A percentile compares a stretch with the other conserved stretches of the same genome.
phyloP scores from a whole-genome alignment of 2,329 filamentous ascomycete species.

The Fusarium redolens region DNA sequence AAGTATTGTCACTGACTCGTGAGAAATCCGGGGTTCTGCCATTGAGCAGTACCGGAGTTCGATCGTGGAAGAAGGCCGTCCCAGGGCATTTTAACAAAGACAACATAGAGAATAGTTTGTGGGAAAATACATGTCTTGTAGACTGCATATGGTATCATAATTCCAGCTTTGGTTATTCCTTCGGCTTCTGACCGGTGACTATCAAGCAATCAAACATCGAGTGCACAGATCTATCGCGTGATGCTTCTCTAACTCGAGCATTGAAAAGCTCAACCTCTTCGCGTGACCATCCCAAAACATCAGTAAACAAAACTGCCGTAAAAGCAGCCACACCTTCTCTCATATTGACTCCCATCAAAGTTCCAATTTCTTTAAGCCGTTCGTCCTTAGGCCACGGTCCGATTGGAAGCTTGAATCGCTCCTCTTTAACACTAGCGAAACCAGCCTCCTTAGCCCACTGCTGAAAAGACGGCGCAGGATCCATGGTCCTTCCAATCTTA shows the following conservation, averaged over 20 bases:
- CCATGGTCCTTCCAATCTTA: conserved; percentile 46
- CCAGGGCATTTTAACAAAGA: too few relatives aligned
- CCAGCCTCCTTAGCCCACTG: conserved; percentile 50
- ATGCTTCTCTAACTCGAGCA: conserved; percentile 34
- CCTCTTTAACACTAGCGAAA: conserved; percentile 50
- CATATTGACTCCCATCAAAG: conserved; percentile 53
- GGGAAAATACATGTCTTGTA: fast-evolving
- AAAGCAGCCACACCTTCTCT: conserved; percentile 53
- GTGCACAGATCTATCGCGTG: conserved; percentile 45
- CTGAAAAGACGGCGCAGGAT: conserved; percentile 45
- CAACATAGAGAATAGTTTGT: fast-evolving
- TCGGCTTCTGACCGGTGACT: conserved; percentile 46
- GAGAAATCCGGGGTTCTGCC: background rate
- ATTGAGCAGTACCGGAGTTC: too few relatives aligned
- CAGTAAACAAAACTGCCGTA: conserved; percentile 51
- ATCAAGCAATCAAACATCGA: conserved; percentile 47
- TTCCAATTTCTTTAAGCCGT: conserved; percentile 42
- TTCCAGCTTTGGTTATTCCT: fast-evolving
- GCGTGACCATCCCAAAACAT: conserved; percentile 53
- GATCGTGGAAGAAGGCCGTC: background rate
- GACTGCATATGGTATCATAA: fast-evolving
- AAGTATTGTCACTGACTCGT: background rate
- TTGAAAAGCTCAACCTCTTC: conserved; percentile 58
- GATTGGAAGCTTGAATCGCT: conserved; percentile 50
- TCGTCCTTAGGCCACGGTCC: conserved; percentile 54